Conservation (phyloP, 225 moss, liverwort and hornwort species). For the Anthoceros angustus region DNA sequence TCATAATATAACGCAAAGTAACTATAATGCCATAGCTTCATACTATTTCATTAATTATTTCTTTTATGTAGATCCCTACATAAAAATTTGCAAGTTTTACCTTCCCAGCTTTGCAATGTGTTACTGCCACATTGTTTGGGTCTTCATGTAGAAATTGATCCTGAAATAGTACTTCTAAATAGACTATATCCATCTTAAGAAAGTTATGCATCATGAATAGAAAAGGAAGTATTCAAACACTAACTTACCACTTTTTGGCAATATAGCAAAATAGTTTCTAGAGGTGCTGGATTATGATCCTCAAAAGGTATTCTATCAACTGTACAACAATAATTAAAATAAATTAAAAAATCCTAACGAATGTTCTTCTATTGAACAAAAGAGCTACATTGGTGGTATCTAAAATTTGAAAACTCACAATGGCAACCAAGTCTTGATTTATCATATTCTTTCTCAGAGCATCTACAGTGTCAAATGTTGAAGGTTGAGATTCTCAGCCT, state of each 20-base stretch:
- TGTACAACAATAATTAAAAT: slow-evolving; percentile 37
- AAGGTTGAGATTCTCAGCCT: too few species aligned
- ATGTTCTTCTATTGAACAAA: slow-evolving; percentile 9
- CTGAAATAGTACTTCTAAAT: slow-evolving; percentile 22
- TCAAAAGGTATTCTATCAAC: slow-evolving; percentile 49
- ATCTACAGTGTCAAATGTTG: slow-evolving; percentile 12
- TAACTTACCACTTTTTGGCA: slow-evolving; percentile 36
- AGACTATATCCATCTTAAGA: background rate
- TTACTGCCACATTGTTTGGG: slow-evolving; percentile 36
- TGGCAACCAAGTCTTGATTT: slow-evolving; percentile 40
- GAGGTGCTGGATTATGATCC: slow-evolving; percentile 59
- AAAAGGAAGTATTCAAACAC: slow-evolving; percentile 12
- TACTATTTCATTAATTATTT: background rate
- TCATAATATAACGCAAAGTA: slow-evolving; percentile 4
- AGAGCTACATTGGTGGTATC: slow-evolving; percentile 7
- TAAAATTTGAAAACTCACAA: slow-evolving; percentile 23
- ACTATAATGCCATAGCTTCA: too few species aligned
- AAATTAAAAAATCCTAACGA: too few species aligned
- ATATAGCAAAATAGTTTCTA: slow-evolving; percentile 40
- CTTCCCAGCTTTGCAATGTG: slow-evolving; percentile 64
- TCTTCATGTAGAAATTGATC: slow-evolving; percentile 40
- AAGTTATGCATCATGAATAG: background rate
- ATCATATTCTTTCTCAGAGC: slow-evolving; percentile 38
- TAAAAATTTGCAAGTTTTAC: slow-evolving; percentile 8
- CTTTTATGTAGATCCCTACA: background rate